phyloP scores from a whole-genome alignment of 495 filamentous ascomycete species.

The Pyrenopolyporus hunteri region DNA sequence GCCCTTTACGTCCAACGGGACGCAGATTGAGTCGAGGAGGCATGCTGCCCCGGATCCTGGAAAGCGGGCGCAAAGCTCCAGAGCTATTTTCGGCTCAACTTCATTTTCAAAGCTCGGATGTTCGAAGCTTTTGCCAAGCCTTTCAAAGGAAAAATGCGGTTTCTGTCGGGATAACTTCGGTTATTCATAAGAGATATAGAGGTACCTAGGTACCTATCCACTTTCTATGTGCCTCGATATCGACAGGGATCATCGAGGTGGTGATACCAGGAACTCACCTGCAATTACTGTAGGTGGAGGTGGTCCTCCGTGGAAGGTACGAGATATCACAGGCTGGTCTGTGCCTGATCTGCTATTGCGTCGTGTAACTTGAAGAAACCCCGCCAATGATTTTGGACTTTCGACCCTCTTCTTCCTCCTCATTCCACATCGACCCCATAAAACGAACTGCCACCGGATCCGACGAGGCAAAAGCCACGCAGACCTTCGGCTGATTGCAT shows the following conservation, averaged over 20 bases:
- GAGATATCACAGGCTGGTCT: neutral
- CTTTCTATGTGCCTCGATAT: no score
- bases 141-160: neutral
- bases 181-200: neutral
- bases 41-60: constrained; percentile 36
- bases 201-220: neutral
- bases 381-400: constrained; percentile 5
- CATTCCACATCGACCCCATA: neutral
- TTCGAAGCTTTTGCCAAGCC: constrained; percentile 17
- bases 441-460: neutral
- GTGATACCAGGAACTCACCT: neutral
- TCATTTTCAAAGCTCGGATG: constrained; percentile 2
- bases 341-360: no score
- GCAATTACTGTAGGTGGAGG: no score
- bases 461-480: no score
- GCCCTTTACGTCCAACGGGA: constrained; percentile 26
- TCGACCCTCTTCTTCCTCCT: constrained; percentile 1
- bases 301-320: no score
- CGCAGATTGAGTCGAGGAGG: constrained; percentile 44
- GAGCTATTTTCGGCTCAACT: constrained; percentile 6
- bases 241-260: no score
- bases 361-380: no score
- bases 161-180: constrained; percentile 22
- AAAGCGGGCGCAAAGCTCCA: constrained; percentile 11
- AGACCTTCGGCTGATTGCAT: no score